Evolutionary conservation across 2,329 filamentous ascomycete species (phyloP).

Genomic region (Monilinia fructigena): DNA sequence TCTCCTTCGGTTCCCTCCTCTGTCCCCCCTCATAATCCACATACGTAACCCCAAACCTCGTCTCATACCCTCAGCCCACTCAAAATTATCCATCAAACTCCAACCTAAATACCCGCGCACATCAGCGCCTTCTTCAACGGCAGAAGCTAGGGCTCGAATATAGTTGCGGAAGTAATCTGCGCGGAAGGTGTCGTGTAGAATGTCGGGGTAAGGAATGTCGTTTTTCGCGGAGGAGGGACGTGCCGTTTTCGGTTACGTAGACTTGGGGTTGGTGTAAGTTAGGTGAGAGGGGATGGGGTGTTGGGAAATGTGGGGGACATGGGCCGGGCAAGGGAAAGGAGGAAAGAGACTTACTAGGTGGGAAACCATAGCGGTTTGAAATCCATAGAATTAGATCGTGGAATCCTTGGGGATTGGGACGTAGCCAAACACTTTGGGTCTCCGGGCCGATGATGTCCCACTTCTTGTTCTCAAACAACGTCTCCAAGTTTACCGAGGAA

Average conservation of each 20-base stretch:
- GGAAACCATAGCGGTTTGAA: constrained; percentile 65
- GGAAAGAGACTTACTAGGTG: constrained; percentile 5
- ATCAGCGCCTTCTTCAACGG: constrained; percentile 72
- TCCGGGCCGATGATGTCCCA: constrained; percentile 75
- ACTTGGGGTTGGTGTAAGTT: not conserved
- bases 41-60: constrained; percentile 78
- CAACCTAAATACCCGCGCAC: constrained; percentile 81
- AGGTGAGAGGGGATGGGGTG: not conserved
- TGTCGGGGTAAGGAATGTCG: constrained; percentile 65
- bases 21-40: constrained; percentile 81
- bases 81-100: constrained; percentile 70
- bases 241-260: constrained; percentile 87
- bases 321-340: not conserved
- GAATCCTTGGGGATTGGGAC: constrained; percentile 74
- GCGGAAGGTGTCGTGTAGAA: constrained; percentile 80
- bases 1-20: constrained; percentile 81
- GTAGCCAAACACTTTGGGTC: constrained; percentile 80
- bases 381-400: constrained; percentile 74
- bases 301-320: too few relatives aligned
- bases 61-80: constrained; percentile 77
- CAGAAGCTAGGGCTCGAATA: constrained; percentile 72
- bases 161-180: constrained; percentile 77
- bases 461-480: constrained; percentile 66
- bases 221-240: constrained; percentile 83
- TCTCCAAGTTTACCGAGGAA: constrained; percentile 76